Base-by-base conservation (phyloP, 768 basidiomycete species). In the Boletus sensibilis region DNA sequence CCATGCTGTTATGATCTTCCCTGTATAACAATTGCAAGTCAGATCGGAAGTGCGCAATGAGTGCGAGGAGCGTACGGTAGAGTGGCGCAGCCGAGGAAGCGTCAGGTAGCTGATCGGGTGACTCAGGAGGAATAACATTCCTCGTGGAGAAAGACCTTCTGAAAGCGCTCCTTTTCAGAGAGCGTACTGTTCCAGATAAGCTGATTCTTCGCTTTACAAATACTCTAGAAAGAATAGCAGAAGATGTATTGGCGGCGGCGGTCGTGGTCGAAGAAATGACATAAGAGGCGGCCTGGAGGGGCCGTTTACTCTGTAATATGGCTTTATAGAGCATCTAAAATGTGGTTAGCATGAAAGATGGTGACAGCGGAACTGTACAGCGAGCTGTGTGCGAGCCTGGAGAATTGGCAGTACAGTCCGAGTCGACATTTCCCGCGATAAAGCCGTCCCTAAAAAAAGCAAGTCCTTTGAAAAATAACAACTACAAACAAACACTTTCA, bases 1-100 rank as follows among this genome's bases (percentile, higher is more conserved):
- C 92, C 92, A 94, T 27, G 92, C 90, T 57, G 81, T 79, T 29
- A 88, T 76, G 8, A 95, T 72, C 68, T 79, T 83, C 41, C 81
- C 89, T 87, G 50, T 27, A 14, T 1, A 2, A 40, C 3, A 4
- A 42, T 59, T 6, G 48, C 2, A 16, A 55, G 46, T 56, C 44
- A 64, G 58, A 57, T 56, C 29, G 18, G 46, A 21, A 37, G 48
- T 31, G 50, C 9, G 20, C 0, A 23, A 21, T 18, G 12, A 16
- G 50, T 52, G 16, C 34, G 33, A 14, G 56, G 38, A 31, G 23
- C 56, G 45, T 54, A 67, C 85, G 78, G 67, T 84, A 85, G 39
- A 85, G 69, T 2, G 84, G 81, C 42, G 78, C 56, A 7, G 73
- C 74, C 4, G 68, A 59, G 1, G 64, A 63, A 14, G 67, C 62